Percentiles rank a stretch among this genome's conserved stretches.
Evolutionary conservation across 2,329 filamentous ascomycete genomes (phyloP).

Genomic region (Hymenoscyphus repandus): DNA sequence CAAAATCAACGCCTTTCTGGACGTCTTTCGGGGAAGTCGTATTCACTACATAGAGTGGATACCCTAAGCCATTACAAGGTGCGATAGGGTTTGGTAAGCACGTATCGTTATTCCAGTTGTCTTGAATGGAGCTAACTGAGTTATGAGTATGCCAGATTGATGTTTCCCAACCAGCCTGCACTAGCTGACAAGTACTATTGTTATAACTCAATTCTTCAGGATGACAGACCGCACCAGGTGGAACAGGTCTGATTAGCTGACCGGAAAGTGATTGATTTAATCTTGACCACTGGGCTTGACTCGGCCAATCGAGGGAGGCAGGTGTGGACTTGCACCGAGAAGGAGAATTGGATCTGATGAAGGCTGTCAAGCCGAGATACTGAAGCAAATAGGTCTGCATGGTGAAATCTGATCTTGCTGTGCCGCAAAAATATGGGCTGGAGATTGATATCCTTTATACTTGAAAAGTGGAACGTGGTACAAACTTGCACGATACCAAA

Average conservation of each 20-base stretch:
- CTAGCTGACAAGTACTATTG: constrained; percentile 29
- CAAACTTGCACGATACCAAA: no score
- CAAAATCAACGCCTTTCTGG: constrained; percentile 32
- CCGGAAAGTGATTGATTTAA: constrained; percentile 43
- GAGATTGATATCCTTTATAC: no score
- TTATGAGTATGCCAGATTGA: constrained; percentile 35
- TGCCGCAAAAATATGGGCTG: no score
- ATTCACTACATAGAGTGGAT: constrained; percentile 37
- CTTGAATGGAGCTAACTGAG: constrained; percentile 34
- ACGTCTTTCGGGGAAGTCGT: constrained; percentile 21
- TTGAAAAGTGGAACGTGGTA: no score
- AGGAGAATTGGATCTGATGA: no score
- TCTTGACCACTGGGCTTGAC: constrained; percentile 37
- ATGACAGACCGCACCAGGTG: constrained; percentile 43
- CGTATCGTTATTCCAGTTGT: constrained; percentile 45
- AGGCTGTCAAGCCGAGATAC: no score
- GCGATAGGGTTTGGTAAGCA: constrained; percentile 39
- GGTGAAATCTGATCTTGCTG: no score
- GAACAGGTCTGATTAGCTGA: constrained; percentile 37
- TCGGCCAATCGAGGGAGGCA: constrained; percentile 43
- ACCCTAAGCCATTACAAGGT: constrained; percentile 36
- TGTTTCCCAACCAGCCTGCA: constrained; percentile 31
- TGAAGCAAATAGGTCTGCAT: no score
- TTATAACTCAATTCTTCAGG: constrained; percentile 32
- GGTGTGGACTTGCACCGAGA: constrained; percentile 50